Evolutionary conservation across 2,329 filamentous ascomycete species (phyloP), one percentile per base, ranked within the genome.

Genomic region (Mariannaea sp.): DNA sequence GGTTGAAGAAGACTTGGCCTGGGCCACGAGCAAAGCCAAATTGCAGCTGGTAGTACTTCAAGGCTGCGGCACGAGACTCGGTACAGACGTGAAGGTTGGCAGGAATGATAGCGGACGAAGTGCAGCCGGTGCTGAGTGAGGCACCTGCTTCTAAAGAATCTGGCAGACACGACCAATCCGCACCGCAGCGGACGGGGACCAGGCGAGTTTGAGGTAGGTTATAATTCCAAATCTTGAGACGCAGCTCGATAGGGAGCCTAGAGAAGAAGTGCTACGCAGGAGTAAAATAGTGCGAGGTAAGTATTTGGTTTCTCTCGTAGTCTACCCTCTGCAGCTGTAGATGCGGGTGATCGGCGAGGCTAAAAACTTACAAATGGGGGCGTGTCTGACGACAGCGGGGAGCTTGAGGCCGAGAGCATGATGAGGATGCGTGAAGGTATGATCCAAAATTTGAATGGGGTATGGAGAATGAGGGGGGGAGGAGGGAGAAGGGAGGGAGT

Each of bases 141-240:
- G 48, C 45, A 6, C 50, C 19, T 57, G 26, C 39, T 4, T 43
- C 20, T 8, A 41, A 32, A 1, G 33, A 13, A 14, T 62, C 57
- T 12, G 49, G 41, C 14, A 61, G 49, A 29, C 68, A 68, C 5
- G 64, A 56, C 27, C 68, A 68, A 12, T 64, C 63, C 30, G 68
- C 65, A 22, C 72, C 73, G 63, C 75, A 78, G 35, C 67, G 70
- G 24, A 79, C 65, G 2, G 75, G 70, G 20, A 80, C 73, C 42
- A 80, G 67, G 26, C 78, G 76, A 9, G 73, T 65, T 12, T 65
- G 61, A 1, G 76, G 74, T 14, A 78, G 65, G 59, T 72, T 79
- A 58, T 75, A 69, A 33, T 68, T 68, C 78, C 78, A 80, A 42
- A 80, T 77, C 49, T 71, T 75, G 19, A 79, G 66, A 9, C 78